Percentiles rank a stretch among this genome's conserved stretches.
These are phyloP conservation scores for Fusarium algeriense DNA, from an alignment of 2,329 filamentous ascomycete species.

Conservation along the genomic window DNA sequence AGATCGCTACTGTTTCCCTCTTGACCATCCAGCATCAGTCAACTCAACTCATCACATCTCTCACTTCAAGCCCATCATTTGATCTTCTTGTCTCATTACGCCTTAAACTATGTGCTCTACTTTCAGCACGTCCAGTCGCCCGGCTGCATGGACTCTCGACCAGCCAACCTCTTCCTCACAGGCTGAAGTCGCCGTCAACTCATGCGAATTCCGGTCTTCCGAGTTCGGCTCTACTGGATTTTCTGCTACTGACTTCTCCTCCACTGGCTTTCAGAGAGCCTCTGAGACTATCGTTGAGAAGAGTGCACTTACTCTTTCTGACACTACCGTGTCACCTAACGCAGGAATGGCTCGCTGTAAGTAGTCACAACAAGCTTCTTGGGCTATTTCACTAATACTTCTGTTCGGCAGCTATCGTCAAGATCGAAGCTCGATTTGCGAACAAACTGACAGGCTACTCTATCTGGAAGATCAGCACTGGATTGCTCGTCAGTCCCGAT, in stretches of 20 bases:
- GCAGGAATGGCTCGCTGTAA: not conserved
- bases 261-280: not conserved
- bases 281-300: not conserved
- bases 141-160: constrained; percentile 28
- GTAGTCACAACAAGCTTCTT: not conserved
- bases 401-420: constrained; percentile 4
- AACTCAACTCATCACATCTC: not conserved
- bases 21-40: not conserved
- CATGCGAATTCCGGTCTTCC: not conserved
- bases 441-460: constrained; percentile 8
- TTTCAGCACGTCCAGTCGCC: not conserved
- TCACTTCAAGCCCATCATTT: not conserved
- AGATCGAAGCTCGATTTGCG: constrained; percentile 34
- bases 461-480: constrained; percentile 39
- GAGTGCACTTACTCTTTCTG: not conserved
- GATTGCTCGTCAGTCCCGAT: constrained; percentile 25
- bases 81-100: not conserved
- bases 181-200: not conserved
- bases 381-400: not conserved
- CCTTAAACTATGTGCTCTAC: not conserved
- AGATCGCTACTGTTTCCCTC: not conserved
- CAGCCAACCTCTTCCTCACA: constrained; percentile 1
- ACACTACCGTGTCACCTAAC: not conserved
- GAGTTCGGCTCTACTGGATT: not conserved
- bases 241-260: not conserved